These are phyloP conservation scores for Pyrenophora seminiperda DNA, from an alignment of 2,329 filamentous ascomycete species.

Conservation along the genomic window DNA sequence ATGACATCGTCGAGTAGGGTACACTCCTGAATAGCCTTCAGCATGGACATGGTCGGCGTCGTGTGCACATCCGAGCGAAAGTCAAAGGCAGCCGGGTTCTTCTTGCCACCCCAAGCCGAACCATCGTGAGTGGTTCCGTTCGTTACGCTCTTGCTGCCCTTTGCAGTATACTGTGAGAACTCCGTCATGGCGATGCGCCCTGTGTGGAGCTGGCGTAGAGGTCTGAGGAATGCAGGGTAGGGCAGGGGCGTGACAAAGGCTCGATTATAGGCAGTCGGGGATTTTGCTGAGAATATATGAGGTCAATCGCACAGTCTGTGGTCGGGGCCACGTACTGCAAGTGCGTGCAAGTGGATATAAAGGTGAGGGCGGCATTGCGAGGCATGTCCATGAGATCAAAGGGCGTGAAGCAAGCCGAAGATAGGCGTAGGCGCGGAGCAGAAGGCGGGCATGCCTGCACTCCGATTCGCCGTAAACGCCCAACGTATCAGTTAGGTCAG, in stretches of 20 bases:
- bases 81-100: slow-evolving; percentile 61
- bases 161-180: slow-evolving; percentile 38
- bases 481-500: too few relatives aligned
- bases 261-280: slow-evolving; percentile 11
- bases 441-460: slow-evolving; percentile 3
- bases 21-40: slow-evolving; percentile 74
- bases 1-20: slow-evolving; percentile 85
- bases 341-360: slow-evolving; percentile 24
- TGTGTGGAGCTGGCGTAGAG: slow-evolving; percentile 20
- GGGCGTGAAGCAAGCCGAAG: slow-evolving; percentile 21
- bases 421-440: slow-evolving; percentile 12
- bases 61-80: slow-evolving; percentile 56
- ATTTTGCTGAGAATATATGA: slow-evolving; percentile 32
- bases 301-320: slow-evolving; percentile 33
- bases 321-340: slow-evolving; percentile 39
- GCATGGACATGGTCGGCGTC: slow-evolving; percentile 67
- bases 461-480: slow-evolving; percentile 10
- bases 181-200: slow-evolving; percentile 38
- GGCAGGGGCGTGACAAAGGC: slow-evolving; percentile 1
- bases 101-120: slow-evolving; percentile 46
- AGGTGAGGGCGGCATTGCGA: slow-evolving; percentile 34
- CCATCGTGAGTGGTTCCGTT: slow-evolving; percentile 26
- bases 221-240: slow-evolving; percentile 14
- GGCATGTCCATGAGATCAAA: slow-evolving; percentile 6
- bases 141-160: slow-evolving; percentile 25